Evolutionary conservation across 1,284 basidiomycete species (phyloP).

Genomic region (Baeospora myosura): DNA sequence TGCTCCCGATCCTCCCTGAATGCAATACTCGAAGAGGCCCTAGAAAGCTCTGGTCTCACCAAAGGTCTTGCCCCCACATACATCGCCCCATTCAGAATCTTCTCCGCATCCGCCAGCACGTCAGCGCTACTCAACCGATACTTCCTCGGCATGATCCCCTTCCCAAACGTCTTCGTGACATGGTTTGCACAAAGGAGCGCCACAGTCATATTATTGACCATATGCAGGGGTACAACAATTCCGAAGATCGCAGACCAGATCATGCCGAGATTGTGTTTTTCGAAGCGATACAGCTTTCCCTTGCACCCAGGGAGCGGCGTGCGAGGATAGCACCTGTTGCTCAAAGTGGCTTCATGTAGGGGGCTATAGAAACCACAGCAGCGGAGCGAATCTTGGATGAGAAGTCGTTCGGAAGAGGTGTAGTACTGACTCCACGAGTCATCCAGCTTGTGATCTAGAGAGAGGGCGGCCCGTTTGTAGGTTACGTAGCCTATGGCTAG

Average conservation of each 20-base stretch:
- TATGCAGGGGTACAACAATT: conserved; percentile 51
- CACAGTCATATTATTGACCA: conserved; percentile 56
- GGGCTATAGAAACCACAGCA: conserved; percentile 73
- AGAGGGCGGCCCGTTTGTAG: conserved; percentile 64
- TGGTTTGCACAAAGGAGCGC: conserved; percentile 69
- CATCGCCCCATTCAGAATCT: conserved; percentile 16
- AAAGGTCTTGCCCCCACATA: conserved; percentile 9
- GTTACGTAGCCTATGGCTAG: conserved; percentile 63
- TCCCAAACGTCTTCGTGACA: conserved; percentile 62
- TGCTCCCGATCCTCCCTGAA: conserved; percentile 17
- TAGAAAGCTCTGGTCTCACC: conserved; percentile 11
- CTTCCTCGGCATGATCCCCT: conserved; percentile 60
- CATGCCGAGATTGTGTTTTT: conserved; percentile 43
- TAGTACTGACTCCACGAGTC: conserved; percentile 65
- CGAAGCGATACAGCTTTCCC: conserved; percentile 52
- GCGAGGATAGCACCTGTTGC: conserved; percentile 59
- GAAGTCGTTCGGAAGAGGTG: conserved; percentile 46
- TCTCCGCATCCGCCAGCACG: conserved; percentile 32
- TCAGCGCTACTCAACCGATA: conserved; percentile 53
- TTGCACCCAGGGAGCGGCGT: conserved; percentile 68
- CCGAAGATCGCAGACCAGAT: conserved; percentile 59
- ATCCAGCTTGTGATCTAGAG: conserved; percentile 69
- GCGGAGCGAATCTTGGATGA: conserved; percentile 60
- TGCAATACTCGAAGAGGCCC: conserved; percentile 12
- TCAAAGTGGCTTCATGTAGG: conserved; percentile 55